phyloP scores from a whole-genome alignment of 306 rosid genomes.

The Fragaria ananassa region DNA sequence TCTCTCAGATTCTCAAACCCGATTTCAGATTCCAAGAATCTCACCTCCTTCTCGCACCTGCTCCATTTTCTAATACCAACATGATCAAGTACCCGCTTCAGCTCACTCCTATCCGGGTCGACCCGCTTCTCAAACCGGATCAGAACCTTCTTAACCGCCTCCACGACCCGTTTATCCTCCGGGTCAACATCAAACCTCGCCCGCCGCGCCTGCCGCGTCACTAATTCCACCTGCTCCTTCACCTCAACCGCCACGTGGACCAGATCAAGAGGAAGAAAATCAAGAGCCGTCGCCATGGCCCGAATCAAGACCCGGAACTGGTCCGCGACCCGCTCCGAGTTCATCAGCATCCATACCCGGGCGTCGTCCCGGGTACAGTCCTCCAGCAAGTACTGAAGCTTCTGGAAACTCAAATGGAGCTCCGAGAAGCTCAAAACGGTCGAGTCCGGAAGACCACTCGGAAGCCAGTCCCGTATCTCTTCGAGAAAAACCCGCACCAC shows the following conservation, averaged over 20 bases:
- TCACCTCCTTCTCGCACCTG: constrained; percentile 56
- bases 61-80: constrained; percentile 60
- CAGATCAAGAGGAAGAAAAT: constrained; percentile 41
- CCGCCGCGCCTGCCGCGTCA: constrained; percentile 47
- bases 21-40: constrained; percentile 65
- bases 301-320: constrained; percentile 47
- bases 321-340: constrained; percentile 46
- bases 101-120: constrained; percentile 36
- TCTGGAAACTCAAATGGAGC: constrained; percentile 69
- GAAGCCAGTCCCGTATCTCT: constrained; percentile 30
- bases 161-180: constrained; percentile 42
- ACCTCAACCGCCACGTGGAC: constrained; percentile 38
- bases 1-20: constrained; percentile 43
- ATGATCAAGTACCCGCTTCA: constrained; percentile 53
- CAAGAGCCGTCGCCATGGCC: constrained; percentile 55
- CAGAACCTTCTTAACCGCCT: constrained; percentile 34
- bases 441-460: constrained; percentile 32
- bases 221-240: constrained; percentile 49
- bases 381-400: constrained; percentile 50
- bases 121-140: constrained; percentile 38
- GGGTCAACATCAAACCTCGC: constrained; percentile 42
- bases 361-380: constrained; percentile 60
- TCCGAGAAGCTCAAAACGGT: constrained; percentile 46
- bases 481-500: constrained; percentile 53
- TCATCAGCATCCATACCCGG: constrained; percentile 52